Base-by-base conservation (phyloP, 441 rosid species). In the Manihot esculenta region DNA sequence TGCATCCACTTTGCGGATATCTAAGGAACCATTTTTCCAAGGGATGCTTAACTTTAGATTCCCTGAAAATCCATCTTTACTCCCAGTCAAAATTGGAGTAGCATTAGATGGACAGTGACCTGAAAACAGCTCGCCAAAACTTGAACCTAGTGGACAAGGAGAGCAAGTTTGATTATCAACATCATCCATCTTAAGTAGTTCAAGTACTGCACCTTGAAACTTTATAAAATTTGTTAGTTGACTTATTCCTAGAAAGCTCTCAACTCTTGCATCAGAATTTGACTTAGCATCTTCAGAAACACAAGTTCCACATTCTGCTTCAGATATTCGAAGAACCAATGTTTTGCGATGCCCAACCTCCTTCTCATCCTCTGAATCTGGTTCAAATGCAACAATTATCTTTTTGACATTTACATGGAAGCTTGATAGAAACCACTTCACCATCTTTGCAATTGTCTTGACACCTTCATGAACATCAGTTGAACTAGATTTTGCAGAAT, bases 391-490 rank as follows among this genome's bases (percentile, higher is more conserved):
- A 83, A 96, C 76, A 30, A 96, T 90, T 80, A 92, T 45, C 69
- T 80, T 93, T 76, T 81, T 89, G 61, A 96, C 80, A 75, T 84
- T 90, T 64, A 92, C 79, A 79, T 87, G 85, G 81, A 93, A 96
- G 75, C 98, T 93, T 24, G 94, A 81, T 67, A 96, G 84, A 77
- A 96, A 82, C 98, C 93, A 89, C 72, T 89, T 96, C 41, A 96
- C 97, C 86, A 96, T 88, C 88, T 89, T 93, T 2, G 98, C 99
- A 80, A 96, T 92, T n/a, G 91, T 85, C 84, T 93, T 96, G 48
- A 96, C 99, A 44, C 99, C 99, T 82, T 96, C 98, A 74, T 96
- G 99, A 72, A 96, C 90, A 89, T 90, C 91, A 58, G 74, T 75
- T 47, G 83, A 73, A 26, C 82, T 73, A 72, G 90, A 77, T 59